A percentile compares a stretch with the other conserved stretches of the same genome.
phyloP scores from a whole-genome alignment of 768 basidiomycete species.

The Auriscalpium microsporum region DNA sequence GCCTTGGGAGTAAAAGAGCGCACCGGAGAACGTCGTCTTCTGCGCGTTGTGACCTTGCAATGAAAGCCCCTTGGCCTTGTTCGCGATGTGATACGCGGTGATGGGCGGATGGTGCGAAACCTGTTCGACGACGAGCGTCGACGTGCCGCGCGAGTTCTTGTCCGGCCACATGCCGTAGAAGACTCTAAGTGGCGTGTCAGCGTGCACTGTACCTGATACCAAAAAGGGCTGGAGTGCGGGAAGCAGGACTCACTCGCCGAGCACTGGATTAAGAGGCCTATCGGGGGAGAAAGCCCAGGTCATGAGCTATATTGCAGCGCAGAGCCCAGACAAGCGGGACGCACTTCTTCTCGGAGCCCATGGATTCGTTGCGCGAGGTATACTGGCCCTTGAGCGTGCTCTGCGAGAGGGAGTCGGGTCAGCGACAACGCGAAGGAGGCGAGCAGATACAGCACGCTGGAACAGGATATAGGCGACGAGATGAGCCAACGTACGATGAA shows the following conservation, averaged over 20 bases:
- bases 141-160: slow-evolving; percentile 60
- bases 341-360: slow-evolving; percentile 97
- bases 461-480: neutral
- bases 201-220: neutral
- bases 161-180: slow-evolving; percentile 91
- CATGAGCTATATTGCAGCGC: slow-evolving; percentile 1
- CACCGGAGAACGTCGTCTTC: slow-evolving; percentile 87
- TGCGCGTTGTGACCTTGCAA: slow-evolving; percentile 88
- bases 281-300: slow-evolving; percentile 7
- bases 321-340: slow-evolving; percentile 17
- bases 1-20: slow-evolving; percentile 9
- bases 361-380: slow-evolving; percentile 87
- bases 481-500: slow-evolving; percentile 61
- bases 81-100: slow-evolving; percentile 83
- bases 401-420: slow-evolving; percentile 24
- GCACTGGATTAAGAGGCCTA: slow-evolving; percentile 91
- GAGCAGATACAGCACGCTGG: too few relatives aligned
- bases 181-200: slow-evolving; percentile 33
- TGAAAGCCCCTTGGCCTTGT: slow-evolving; percentile 63
- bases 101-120: slow-evolving; percentile 94
- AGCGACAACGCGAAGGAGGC: neutral
- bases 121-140: slow-evolving; percentile 82
- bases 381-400: slow-evolving; percentile 94
- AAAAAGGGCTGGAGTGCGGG: neutral
- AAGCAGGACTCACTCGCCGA: slow-evolving; percentile 67